Conservation (phyloP, 140 eudicot genomes). For the Anethum foeniculum region DNA sequence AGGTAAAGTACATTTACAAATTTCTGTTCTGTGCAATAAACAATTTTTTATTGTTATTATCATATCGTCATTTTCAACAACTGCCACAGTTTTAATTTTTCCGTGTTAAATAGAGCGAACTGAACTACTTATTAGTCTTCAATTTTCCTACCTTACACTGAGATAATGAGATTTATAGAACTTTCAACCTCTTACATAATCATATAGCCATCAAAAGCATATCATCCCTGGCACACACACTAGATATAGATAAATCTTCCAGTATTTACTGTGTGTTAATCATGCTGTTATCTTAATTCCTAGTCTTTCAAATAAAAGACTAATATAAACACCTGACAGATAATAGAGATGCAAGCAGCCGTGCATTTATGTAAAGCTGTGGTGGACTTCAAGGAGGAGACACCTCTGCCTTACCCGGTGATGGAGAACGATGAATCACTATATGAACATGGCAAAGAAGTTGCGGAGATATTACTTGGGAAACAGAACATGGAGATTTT, state of each 20-base stretch:
- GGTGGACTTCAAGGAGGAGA: constrained; percentile 66
- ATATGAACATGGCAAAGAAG: constrained; percentile 52
- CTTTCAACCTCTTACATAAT: background rate
- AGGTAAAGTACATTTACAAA: constrained; percentile 18
- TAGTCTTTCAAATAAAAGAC: background rate
- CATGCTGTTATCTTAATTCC: background rate
- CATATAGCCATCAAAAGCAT: background rate
- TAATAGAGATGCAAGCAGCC: constrained; percentile 58
- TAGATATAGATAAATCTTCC: background rate
- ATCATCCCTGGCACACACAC: background rate
- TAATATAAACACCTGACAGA: constrained; percentile 22
- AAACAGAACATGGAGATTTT: constrained; percentile 34
- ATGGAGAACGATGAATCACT: constrained; percentile 43
- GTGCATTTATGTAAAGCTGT: constrained; percentile 54
- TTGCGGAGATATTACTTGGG: constrained; percentile 54
- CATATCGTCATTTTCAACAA: background rate
- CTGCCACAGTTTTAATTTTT: background rate
- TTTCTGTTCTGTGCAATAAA: background rate
- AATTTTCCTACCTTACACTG: background rate
- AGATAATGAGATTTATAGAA: background rate
- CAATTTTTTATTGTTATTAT: background rate
- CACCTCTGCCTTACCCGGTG: constrained; percentile 49
- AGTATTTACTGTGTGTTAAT: background rate
- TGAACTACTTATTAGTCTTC: background rate
- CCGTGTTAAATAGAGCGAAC: background rate